Base-by-base conservation (phyloP, 768 basidiomycete species). In the Gloeostereum incarnatum region DNA sequence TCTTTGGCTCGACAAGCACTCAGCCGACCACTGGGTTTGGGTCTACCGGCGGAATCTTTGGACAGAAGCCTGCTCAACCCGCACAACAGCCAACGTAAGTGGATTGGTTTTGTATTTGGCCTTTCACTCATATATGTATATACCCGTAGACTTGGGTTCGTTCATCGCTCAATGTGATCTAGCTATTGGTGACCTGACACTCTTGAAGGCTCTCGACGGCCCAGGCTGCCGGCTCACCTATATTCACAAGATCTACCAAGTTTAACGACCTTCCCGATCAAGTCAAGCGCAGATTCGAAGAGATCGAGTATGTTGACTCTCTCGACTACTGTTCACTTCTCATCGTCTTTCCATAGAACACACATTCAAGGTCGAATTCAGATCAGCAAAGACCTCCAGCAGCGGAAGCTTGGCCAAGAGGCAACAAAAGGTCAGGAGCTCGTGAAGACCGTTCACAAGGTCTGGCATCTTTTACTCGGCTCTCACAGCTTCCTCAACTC, bases 251-350 rank as follows among this genome's bases (percentile, higher is more conserved):
- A 51, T 59, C 66, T 0, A 85, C 84, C 1, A 89, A 86, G 51
- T 90, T 87, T 57, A 90, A 89, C 38, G 87, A 90, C 52, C 58
- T 89, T 3, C 78, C 83, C 1, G 85, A 89, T 36, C 67, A 75
- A 2, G 44, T 78, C 16, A 83, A 76, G 57, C 75, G 59, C 44
- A 63, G 58, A 3, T 63, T 90, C 13, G 87, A 88, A 50, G 53
- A 56, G 26, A 71, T 90, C 30, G 87, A 90, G 87, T 89, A 46
- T 41, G 76, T 48, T 20, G 4, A 5, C 24, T 26, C 34, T 13
- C 22, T 30, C 35, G 8, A 34, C 14, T 5, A 8, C 14, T 0
- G 24, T 25, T 32, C 18, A 36, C 7, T n/a, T 25, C 19, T 35
- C 14, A 3, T 35, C 17, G 11, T 41, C 13, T 42, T 5, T 26